Base-by-base conservation (phyloP, 441 rosid species). In the Euphorbia celastroides region DNA sequence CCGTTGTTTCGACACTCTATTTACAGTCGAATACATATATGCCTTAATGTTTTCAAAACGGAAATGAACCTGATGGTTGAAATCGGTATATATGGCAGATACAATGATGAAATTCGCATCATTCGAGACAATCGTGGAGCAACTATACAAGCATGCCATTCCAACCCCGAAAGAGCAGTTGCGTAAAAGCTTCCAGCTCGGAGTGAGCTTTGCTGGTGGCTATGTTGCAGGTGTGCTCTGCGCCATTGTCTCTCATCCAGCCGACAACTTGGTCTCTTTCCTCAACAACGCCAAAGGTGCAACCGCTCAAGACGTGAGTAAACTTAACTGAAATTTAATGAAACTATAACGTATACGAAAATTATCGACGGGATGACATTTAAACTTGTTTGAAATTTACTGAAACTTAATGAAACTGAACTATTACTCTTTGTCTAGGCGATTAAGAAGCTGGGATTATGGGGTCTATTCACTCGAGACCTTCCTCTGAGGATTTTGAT, bases 51-150 rank as follows among this genome's bases (percentile, higher is more conserved):
- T 7, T 52, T 20, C 28, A 23, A 2, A 22, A 52, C n/a, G n/a
- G 28, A 14, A 46, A 1, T 19, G 10, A 20, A 51, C 2, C 57
- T 64, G 46, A 65, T 11, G 13, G 20, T 64, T 44, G 56, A 22
- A 19, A 55, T 44, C 36, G 50, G 14, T 70, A 11, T 70, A 11
- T 63, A 25, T 57, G 69, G 78, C 83, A 94, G 99, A 94, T 79
- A 92, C 99, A 2, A 92, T 94, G 99, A 86, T 92, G 99, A 94
- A 89, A 81, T 94, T 94, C 82, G 98, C 97, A 69, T 82, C 99
- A 16, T 94, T 92, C 64, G 99, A 92, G 86, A 84, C 78, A 56
- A 88, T 83, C 48, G 96, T 92, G 74, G 97, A 94, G 85, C 75
- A 82, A 83, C 68, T 92, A 52, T 94, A 94, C 92, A 92, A 94